phyloP scores from a whole-genome alignment of 768 basidiomycete species.

The Pleurotus ostreatus region DNA sequence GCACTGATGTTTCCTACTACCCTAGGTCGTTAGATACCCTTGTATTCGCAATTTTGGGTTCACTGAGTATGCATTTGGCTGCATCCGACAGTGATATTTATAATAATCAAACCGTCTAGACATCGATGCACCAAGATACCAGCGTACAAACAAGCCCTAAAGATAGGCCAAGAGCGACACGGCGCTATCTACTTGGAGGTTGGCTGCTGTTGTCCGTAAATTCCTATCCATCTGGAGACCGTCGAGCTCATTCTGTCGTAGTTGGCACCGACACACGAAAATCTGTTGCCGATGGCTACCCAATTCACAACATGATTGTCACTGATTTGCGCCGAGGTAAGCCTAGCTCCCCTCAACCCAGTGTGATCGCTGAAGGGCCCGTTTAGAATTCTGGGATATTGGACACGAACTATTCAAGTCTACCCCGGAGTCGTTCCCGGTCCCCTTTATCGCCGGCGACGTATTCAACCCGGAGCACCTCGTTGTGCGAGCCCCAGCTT shows the following conservation, averaged over 20 bases:
- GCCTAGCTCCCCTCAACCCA: neutral
- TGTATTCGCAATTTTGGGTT: conserved; percentile 35
- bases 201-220: conserved; percentile 22
- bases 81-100: neutral
- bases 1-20: neutral
- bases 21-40: conserved; percentile 30
- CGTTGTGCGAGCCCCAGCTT: conserved; percentile 13
- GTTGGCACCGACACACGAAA: conserved; percentile 23
- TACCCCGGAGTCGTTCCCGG: conserved; percentile 35
- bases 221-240: neutral
- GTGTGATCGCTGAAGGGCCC: neutral
- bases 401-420: conserved; percentile 44
- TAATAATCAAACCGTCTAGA: conserved; percentile 5
- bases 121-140: conserved; percentile 17
- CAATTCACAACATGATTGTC: conserved; percentile 17
- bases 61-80: conserved; percentile 18
- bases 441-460: conserved; percentile 39
- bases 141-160: conserved; percentile 15
- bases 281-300: conserved; percentile 21
- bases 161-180: conserved; percentile 13
- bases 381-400: conserved; percentile 40
- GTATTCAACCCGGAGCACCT: conserved; percentile 34
- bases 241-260: neutral
- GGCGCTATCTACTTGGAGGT: conserved; percentile 21
- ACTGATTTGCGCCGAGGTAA: conserved; percentile 20